Evolutionary conservation across 441 rosid genomes (phyloP).

Genomic region (Adansonia madagascariensis): DNA sequence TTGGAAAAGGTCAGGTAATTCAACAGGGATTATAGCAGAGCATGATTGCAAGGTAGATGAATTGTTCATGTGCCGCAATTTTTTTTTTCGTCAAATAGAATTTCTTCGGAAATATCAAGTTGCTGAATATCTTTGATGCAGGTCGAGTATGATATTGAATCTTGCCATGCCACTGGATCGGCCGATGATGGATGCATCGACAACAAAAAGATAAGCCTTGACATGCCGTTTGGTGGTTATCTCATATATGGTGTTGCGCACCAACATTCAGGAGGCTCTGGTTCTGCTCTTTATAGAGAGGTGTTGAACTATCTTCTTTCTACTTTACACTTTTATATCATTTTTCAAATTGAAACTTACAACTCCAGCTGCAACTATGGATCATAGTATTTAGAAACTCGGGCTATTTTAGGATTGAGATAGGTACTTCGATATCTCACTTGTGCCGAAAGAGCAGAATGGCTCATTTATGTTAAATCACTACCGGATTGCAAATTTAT

Average conservation of each 20-base stretch:
- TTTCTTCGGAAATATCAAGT: not conserved
- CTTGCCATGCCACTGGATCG: constrained; percentile 41
- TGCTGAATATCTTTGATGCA: constrained; percentile 28
- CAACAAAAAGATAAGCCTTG: constrained; percentile 52
- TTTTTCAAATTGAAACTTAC: no score
- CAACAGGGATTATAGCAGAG: constrained; percentile 38
- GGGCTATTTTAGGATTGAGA: not conserved
- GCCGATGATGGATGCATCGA: constrained; percentile 46
- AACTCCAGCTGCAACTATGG: not conserved
- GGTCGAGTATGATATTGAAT: constrained; percentile 69
- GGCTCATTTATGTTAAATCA: not conserved
- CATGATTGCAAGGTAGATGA: constrained; percentile 62
- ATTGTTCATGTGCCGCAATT: constrained; percentile 2
- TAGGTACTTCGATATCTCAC: not conserved
- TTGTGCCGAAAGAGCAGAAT: not conserved
- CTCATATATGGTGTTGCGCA: constrained; percentile 82
- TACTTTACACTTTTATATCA: not conserved
- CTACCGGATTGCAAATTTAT: not conserved
- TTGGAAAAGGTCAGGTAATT: constrained; percentile 41
- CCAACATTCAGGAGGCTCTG: constrained; percentile 77
- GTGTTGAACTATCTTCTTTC: constrained; percentile 33
- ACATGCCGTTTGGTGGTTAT: constrained; percentile 70
- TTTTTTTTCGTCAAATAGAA: not conserved
- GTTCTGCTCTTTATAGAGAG: constrained; percentile 77
- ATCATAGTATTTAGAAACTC: constrained; percentile 3